Base-by-base conservation (phyloP, 176 grass and related monocot genomes). In the Bothriochloa decipiens region DNA sequence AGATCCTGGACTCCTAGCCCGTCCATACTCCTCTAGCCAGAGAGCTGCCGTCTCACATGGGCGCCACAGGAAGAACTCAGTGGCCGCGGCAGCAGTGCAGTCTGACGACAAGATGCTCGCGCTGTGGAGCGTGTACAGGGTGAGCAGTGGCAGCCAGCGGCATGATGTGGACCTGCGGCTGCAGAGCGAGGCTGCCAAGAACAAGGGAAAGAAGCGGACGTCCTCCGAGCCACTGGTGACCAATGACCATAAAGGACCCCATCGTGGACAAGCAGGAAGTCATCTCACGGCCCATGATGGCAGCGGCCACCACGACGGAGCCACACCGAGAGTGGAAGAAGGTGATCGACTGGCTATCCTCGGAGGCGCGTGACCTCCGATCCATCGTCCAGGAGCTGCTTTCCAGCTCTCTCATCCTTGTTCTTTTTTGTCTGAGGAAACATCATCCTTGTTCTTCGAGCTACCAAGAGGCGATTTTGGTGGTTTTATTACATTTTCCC, bases 321-420 rank as follows among this genome's bases (percentile, higher is more conserved):
- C 78, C 86, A 6, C 84, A 87, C 70, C 70, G 86, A 12, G 93
- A 99, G 84, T 95, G 93, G 93, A 96, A 92, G 68, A 99, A 85
- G 90, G 86, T 94, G 58, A 87, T 86, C 11, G 93, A 94, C 77
- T 78, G 87, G 40, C 90, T 96, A 2, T 87, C 88, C 3, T 90
- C 89, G 9, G 89, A 99, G 70, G 86, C 88, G 17, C 88, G 50
- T 0, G 91, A 84, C 61, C 89, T 96, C 49, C 86, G 87, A 60
- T 61, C 89, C 52, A 91, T 89, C 52, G 58, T 92, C 67, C 90
- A 91, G 9, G 93, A 99, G 76, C 81, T 94, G 14, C 83, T 91
- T 1, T 42, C 81, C 2, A 91, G 84, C 79, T 80, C 22, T 76
- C 86, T 28, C 0, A 3, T 8, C 18, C 60, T 22, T 0, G n/a